Evolutionary conservation across 1,284 basidiomycete species (phyloP).

Genomic region (Trichosporon ovoides): DNA sequence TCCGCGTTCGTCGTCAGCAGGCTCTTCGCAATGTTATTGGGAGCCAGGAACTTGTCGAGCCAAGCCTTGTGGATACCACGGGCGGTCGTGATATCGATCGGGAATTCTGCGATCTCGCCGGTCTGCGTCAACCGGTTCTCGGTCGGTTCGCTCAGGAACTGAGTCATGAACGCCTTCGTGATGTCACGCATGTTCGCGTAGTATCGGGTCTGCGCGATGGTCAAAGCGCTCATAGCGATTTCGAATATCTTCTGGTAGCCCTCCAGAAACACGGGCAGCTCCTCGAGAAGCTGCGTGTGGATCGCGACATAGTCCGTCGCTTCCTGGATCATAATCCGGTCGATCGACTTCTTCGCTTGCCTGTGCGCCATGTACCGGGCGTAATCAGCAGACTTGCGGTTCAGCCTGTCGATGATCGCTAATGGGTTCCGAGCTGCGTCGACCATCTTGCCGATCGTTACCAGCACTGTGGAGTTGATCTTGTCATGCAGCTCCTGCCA

Average conservation of each 20-base stretch:
- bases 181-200: slow-evolving; percentile 24
- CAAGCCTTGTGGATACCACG: slow-evolving; percentile 19
- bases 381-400: slow-evolving; percentile 41
- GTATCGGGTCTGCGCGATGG: slow-evolving; percentile 38
- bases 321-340: slow-evolving; percentile 31
- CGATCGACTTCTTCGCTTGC: slow-evolving; percentile 30
- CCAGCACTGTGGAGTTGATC: slow-evolving; percentile 39
- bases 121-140: slow-evolving; percentile 6
- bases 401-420: slow-evolving; percentile 39
- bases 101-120: slow-evolving; percentile 7
- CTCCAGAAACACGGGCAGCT: slow-evolving; percentile 45
- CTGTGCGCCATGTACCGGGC: slow-evolving; percentile 31
- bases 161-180: slow-evolving; percentile 22
- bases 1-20: slow-evolving; percentile 3
- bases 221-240: slow-evolving; percentile 36
- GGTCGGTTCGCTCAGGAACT: slow-evolving; percentile 14
- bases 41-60: slow-evolving; percentile 13
- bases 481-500: slow-evolving; percentile 40
- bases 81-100: slow-evolving; percentile 10
- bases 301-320: slow-evolving; percentile 47
- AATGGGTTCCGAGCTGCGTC: slow-evolving; percentile 39
- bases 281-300: slow-evolving; percentile 48
- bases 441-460: slow-evolving; percentile 38
- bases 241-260: slow-evolving; percentile 43
- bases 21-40: slow-evolving; percentile 7